Evolutionary conservation across 2,329 filamentous ascomycete species (phyloP).

Genomic region (Talaromyces sp.): DNA sequence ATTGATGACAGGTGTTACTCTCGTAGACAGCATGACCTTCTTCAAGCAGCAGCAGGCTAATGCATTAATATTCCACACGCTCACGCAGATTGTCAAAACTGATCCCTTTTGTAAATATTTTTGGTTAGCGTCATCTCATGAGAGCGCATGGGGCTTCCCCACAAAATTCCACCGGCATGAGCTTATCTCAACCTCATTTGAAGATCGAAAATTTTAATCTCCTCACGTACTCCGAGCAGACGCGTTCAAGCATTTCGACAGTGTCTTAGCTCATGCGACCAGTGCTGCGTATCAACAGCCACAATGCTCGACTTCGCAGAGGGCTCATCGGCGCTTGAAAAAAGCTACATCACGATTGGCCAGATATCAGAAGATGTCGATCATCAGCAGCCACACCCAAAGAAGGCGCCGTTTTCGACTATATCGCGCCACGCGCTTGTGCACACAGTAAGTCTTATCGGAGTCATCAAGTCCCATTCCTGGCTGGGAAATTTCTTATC

Average conservation of each 20-base stretch:
- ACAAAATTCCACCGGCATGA: neutral
- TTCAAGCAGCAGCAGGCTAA: neutral
- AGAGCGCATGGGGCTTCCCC: neutral
- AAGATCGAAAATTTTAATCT: constrained; percentile 4
- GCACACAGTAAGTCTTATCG: constrained; percentile 53
- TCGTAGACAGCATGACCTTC: too few relatives aligned
- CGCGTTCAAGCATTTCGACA: neutral
- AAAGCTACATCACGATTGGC: constrained; percentile 69
- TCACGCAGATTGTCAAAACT: too few relatives aligned
- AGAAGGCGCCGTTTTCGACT: constrained; percentile 69
- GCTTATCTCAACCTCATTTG: constrained; percentile 12
- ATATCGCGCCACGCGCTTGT: constrained; percentile 62
- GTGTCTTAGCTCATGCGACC: neutral
- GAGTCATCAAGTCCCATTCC: neutral
- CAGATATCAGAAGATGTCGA: constrained; percentile 64
- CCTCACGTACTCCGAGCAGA: neutral
- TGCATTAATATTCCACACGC: neutral
- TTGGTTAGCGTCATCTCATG: neutral
- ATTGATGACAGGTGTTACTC: too few relatives aligned
- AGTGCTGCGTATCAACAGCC: neutral
- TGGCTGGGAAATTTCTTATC: neutral
- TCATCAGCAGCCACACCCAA: constrained; percentile 62
- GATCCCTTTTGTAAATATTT: neutral
- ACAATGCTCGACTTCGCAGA: constrained; percentile 44
- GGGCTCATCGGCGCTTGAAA: constrained; percentile 42